A percentile compares a stretch with the other conserved stretches of the same genome.
Conservation (phyloP, 2,329 filamentous ascomycete genomes). For the Herpotrichia juniperi region DNA sequence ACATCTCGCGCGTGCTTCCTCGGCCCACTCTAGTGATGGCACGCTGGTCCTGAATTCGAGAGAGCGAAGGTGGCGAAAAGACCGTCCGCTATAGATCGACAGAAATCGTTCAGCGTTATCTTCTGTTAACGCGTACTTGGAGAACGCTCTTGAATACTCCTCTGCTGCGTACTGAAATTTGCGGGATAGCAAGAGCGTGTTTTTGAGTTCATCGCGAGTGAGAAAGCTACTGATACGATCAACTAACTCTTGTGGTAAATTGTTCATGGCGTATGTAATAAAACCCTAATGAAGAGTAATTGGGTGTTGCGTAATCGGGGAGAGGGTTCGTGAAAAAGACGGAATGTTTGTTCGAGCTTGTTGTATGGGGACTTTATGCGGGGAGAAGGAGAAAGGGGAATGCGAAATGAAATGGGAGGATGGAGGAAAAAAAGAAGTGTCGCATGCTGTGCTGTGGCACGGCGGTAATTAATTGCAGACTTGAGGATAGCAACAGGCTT, state of each 20-base stretch:
- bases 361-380: too few species aligned
- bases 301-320: too few species aligned
- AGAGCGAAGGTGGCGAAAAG: background rate
- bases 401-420: too few species aligned
- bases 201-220: conserved; percentile 6
- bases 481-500: too few species aligned
- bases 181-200: conserved; percentile 4
- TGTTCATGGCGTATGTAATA: conserved; percentile 2
- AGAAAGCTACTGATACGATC: conserved; percentile 8
- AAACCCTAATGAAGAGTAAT: too few species aligned
- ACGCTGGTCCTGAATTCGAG: conserved; percentile 3
- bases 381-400: too few species aligned
- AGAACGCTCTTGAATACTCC: conserved; percentile 4
- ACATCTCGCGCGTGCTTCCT: background rate
- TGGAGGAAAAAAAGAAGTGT: too few species aligned
- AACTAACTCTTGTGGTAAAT: conserved; percentile 10
- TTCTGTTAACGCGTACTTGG: background rate
- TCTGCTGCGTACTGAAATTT: conserved; percentile 12
- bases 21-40: background rate
- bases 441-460: too few species aligned
- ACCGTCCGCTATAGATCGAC: background rate
- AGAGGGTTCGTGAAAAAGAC: too few species aligned
- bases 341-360: too few species aligned
- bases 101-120: background rate
- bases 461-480: too few species aligned